phyloP scores from a whole-genome alignment of 192 early-diverging fungal genomes.

The Backusella tarrabulga region DNA sequence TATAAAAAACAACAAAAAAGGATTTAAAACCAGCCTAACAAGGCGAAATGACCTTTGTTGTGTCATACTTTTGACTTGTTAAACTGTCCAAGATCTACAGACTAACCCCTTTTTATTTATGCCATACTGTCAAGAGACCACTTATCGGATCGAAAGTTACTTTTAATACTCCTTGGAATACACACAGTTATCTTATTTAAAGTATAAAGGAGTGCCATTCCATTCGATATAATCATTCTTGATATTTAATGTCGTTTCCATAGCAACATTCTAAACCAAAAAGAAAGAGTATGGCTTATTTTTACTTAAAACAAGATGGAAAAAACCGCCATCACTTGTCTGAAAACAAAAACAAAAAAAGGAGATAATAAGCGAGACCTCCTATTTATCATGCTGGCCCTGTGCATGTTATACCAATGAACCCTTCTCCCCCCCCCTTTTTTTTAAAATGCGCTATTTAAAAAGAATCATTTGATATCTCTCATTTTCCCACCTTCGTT shows the following conservation, averaged over 20 bases:
- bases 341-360: slow-evolving; percentile 9
- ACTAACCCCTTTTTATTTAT: slow-evolving; percentile 6
- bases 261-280: slow-evolving; percentile 7
- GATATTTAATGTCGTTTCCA: not conserved
- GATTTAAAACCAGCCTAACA: slow-evolving; percentile 7
- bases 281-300: not conserved
- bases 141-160: slow-evolving; percentile 7
- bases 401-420: slow-evolving; percentile 8
- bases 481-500: slow-evolving; percentile 6
- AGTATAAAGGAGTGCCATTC: not conserved
- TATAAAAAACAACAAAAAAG: slow-evolving; percentile 4
- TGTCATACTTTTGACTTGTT: slow-evolving; percentile 10
- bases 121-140: slow-evolving; percentile 18
- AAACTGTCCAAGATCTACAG: slow-evolving; percentile 6
- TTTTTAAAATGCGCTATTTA: slow-evolving; percentile 7
- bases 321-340: slow-evolving; percentile 5
- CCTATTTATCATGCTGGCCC: slow-evolving; percentile 1
- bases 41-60: slow-evolving; percentile 8
- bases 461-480: slow-evolving; percentile 7
- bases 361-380: not conserved
- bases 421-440: not conserved
- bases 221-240: slow-evolving; percentile 1
- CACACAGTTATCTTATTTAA: not conserved
- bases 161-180: slow-evolving; percentile 10
- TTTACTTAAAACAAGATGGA: not conserved